Evolutionary conservation across 441 rosid genomes (phyloP).

Genomic region (Croton laevigatus): DNA sequence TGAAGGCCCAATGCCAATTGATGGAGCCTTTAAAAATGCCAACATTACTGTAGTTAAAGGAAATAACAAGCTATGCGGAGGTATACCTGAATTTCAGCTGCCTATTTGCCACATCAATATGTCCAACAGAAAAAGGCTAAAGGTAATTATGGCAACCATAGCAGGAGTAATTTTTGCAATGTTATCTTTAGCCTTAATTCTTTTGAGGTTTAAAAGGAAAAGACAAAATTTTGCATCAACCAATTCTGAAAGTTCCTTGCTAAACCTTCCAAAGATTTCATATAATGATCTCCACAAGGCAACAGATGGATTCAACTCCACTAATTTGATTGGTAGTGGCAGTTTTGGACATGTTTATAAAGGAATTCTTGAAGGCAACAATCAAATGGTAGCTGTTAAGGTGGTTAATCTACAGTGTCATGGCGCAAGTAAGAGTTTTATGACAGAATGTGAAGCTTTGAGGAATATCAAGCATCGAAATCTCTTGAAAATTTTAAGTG

Average conservation of each 20-base stretch:
- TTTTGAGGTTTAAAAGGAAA: neutral
- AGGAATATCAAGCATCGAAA: constrained; percentile 4
- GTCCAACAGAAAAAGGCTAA: neutral
- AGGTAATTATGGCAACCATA: neutral
- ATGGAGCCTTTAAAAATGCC: constrained; percentile 1
- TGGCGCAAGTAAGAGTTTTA: neutral
- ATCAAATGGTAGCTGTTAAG: neutral
- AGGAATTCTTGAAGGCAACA: neutral
- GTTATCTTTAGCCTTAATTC: neutral
- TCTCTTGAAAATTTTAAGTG: neutral
- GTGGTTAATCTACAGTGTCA: neutral
- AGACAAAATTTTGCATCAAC: too few species aligned
- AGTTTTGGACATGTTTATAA: constrained; percentile 2
- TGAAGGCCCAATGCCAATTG: constrained; percentile 1
- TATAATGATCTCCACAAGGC: constrained; percentile 1
- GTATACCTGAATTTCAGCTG: neutral
- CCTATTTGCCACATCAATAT: neutral
- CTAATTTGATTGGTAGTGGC: neutral
- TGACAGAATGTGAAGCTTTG: neutral
- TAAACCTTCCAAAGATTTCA: neutral
- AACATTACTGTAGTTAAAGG: neutral
- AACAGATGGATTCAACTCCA: neutral
- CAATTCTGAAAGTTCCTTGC: neutral
- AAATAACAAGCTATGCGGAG: constrained; percentile 2
- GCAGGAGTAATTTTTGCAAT: neutral